These are phyloP conservation scores for Myxozyma geophila DNA, from an alignment of 805 yeast genomes.

Conservation along the genomic window DNA sequence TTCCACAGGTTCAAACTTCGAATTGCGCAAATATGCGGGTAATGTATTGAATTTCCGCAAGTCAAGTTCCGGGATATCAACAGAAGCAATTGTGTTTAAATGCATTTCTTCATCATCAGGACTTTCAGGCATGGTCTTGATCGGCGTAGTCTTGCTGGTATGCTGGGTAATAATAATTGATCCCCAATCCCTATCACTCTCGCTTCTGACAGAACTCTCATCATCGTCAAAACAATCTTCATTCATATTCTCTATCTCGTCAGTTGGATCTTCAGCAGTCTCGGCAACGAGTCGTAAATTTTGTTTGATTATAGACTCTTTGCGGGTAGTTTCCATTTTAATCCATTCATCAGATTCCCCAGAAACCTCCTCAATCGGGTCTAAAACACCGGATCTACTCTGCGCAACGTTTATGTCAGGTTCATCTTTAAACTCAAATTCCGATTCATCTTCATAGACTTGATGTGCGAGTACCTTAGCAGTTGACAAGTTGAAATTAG, in stretches of 20 bases:
- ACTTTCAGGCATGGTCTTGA: not conserved
- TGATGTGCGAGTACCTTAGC: not conserved
- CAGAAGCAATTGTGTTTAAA: too few species aligned
- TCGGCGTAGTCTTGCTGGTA: not conserved
- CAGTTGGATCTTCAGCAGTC: not conserved
- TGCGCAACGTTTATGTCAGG: too few species aligned
- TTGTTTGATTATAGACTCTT: too few species aligned
- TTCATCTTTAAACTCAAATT: not conserved
- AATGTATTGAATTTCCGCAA: too few species aligned
- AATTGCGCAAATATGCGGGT: too few species aligned
- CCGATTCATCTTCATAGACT: not conserved
- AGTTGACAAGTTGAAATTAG: not conserved
- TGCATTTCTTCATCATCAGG: not conserved
- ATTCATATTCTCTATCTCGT: not conserved
- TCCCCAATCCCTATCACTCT: not conserved
- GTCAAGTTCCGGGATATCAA: too few species aligned
- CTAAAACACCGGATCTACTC: not conserved
- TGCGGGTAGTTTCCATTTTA: not conserved
- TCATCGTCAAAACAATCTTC: not conserved
- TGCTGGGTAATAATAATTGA: not conserved
- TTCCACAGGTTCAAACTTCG: too few species aligned
- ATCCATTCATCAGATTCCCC: not conserved
- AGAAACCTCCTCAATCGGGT: slow-evolving; percentile 1
- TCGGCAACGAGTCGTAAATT: not conserved
- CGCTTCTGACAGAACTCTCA: not conserved